A percentile compares a stretch with the other conserved stretches of the same genome.
These are phyloP conservation scores for Yamadazyma insecticola DNA, from an alignment of 805 yeast species.

Conservation along the genomic window DNA sequence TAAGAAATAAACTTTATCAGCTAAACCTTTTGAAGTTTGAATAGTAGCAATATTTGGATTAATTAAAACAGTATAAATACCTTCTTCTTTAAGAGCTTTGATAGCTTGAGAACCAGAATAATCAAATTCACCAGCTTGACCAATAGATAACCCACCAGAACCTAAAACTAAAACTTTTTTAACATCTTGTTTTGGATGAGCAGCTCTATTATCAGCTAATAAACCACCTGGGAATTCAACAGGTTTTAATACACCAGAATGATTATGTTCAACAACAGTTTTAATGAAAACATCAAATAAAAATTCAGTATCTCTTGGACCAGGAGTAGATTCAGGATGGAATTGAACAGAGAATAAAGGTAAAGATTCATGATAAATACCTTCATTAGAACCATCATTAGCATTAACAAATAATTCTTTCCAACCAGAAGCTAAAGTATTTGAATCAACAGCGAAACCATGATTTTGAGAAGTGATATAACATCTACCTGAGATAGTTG, in stretches of 20 bases:
- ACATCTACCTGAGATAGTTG: constrained; percentile 87
- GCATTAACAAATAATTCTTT: constrained; percentile 92
- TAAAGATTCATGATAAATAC: constrained; percentile 83
- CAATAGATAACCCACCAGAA: constrained; percentile 95
- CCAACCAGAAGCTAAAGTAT: constrained; percentile 77
- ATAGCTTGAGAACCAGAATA: constrained; percentile 97
- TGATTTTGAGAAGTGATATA: constrained; percentile 98
- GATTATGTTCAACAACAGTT: constrained; percentile 64
- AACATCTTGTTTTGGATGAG: constrained; percentile 74
- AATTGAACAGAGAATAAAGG: constrained; percentile 98
- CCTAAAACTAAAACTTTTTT: constrained; percentile 93
- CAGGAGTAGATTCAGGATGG: constrained; percentile 99
- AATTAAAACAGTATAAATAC: constrained; percentile 88
- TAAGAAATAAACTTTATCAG: constrained; percentile 90
- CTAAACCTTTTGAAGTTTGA: constrained; percentile 91
- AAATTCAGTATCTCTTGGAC: constrained; percentile 98
- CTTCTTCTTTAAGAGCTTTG: constrained; percentile 92
- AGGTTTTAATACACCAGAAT: constrained; percentile 57
- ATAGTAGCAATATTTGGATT: constrained; percentile 97
- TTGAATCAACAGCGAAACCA: constrained; percentile 92
- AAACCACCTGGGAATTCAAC: constrained; percentile 91
- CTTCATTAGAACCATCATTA: constrained; percentile 97
- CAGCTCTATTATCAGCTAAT: constrained; percentile 65
- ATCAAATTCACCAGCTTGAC: constrained; percentile 98
- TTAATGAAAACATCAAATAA: constrained; percentile 89